Evolutionary conservation across 768 basidiomycete genomes (phyloP), one percentile per base, ranked within the genome.

Genomic region (Leccinellum luteum): DNA sequence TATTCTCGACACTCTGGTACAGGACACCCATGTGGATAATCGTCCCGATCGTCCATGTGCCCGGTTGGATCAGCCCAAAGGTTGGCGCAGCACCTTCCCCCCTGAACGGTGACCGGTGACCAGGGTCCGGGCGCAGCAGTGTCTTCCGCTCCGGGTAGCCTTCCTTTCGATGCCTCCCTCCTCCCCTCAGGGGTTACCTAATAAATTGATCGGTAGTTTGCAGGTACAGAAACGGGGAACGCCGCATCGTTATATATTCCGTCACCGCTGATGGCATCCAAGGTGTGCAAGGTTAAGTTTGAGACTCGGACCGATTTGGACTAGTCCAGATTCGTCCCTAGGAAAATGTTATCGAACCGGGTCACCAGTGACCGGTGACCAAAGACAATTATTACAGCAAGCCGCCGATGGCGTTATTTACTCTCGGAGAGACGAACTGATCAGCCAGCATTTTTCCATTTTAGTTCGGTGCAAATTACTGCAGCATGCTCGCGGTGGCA

Each of bases 261-360:
- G 35, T 23, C 55, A 34, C 41, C 48, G 23, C 32, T 51, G 54
- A 55, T 45, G n/a, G 13, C 38, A 34, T 43, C 41, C 41, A 19
- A 43, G n/a, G 19, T 6, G 41, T 21, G 38, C 64, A 66, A 66
- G 19, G 66, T 66, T 68, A 66, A 54, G 66, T 66, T 66, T 68
- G 19, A 32, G 6, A 43, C n/a, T 43, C 1, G 10, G 60, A 49
- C 23, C 31, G 34, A 48, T 52, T 28, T 17, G 49, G 44, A n/a
- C 1, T 23, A 17, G n/a, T 56, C 41, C 41, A 43, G 41, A 43
- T 43, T 21, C 41, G 41, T 43, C 41, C 41, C 41, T 43, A 9
- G 41, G 12, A 43, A 21, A 19, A 19, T 38, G 38, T 43, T 43
- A 47, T 55, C 55, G 13, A 56, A 52, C 41, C 44, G 34, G 45